phyloP scores from a whole-genome alignment of 169 alveolate species.

The Babesia gibsoni region DNA sequence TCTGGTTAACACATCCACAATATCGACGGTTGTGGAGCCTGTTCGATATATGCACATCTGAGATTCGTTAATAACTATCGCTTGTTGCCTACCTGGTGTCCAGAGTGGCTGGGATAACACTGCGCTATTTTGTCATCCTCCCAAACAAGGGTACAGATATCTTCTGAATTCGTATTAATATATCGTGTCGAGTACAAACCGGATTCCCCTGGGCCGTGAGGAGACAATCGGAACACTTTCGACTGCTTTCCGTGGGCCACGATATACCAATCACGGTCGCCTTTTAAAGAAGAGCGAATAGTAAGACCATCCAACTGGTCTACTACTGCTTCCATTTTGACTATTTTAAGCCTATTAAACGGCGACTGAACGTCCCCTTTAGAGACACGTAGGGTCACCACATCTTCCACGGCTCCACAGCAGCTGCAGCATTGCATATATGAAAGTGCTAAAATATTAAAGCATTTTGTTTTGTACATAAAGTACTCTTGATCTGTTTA shows the following conservation, averaged over 20 bases:
- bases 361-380: too few species aligned
- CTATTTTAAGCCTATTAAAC: too few species aligned
- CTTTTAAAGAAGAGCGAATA: conserved; percentile 10
- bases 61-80: background rate
- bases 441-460: background rate
- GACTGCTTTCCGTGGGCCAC: conserved; percentile 56
- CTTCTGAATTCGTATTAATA: background rate
- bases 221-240: conserved; percentile 46
- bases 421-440: too few species aligned
- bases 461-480: conserved; percentile 10
- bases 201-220: conserved; percentile 14
- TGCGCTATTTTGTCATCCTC: conserved; percentile 27
- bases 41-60: conserved; percentile 45
- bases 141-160: conserved; percentile 40
- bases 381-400: too few species aligned
- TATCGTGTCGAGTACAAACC: conserved; percentile 9
- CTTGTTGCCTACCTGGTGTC: conserved; percentile 30
- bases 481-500: conserved; percentile 39
- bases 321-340: conserved; percentile 36
- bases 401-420: too few species aligned
- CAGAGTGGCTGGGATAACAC: conserved; percentile 47
- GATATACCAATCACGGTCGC: conserved; percentile 40
- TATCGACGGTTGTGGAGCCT: conserved; percentile 27
- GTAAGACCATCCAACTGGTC: conserved; percentile 24
- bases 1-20: conserved; percentile 18